Conservation (phyloP, 176 grass and related monocot species). For the Dactylis glomerata region DNA sequence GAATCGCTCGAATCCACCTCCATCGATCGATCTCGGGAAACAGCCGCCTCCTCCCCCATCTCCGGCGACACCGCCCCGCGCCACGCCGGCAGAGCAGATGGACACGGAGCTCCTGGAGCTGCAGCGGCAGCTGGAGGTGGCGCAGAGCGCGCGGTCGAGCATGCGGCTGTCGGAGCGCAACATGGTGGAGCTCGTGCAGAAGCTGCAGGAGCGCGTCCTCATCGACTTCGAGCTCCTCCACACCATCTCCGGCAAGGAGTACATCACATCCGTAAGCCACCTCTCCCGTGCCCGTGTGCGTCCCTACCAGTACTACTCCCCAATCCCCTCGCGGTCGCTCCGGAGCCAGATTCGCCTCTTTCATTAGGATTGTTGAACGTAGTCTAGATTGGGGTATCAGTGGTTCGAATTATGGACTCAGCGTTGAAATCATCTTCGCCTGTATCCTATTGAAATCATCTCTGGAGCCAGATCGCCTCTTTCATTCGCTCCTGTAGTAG, state of each 20-base stretch:
- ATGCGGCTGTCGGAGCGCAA: slow-evolving; percentile 88
- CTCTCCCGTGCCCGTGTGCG: neutral
- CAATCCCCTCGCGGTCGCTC: neutral
- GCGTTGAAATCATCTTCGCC: no score
- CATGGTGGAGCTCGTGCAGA: slow-evolving; percentile 87
- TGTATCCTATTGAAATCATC: no score
- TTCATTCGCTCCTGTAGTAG: neutral
- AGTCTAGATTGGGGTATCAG: no score
- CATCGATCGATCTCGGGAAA: slow-evolving; percentile 46
- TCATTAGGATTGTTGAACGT: no score
- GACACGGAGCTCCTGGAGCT: slow-evolving; percentile 90
- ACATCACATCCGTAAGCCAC: slow-evolving; percentile 83
- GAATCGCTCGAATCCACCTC: slow-evolving; percentile 19
- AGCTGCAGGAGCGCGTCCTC: slow-evolving; percentile 71
- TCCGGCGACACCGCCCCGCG: neutral
- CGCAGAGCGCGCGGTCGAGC: slow-evolving; percentile 89
- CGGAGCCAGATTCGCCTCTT: no score
- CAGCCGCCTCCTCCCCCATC: neutral
- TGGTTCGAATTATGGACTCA: no score
- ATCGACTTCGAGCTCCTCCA: slow-evolving; percentile 95
- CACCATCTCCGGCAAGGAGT: slow-evolving; percentile 82
- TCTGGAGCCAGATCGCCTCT: neutral
- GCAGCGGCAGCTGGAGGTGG: slow-evolving; percentile 88
- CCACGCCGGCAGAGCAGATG: slow-evolving; percentile 28
- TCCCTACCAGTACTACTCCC: neutral